Evolutionary conservation across 78 protist genomes (phyloP).

Genomic region (Monosiga brevicollis): DNA sequence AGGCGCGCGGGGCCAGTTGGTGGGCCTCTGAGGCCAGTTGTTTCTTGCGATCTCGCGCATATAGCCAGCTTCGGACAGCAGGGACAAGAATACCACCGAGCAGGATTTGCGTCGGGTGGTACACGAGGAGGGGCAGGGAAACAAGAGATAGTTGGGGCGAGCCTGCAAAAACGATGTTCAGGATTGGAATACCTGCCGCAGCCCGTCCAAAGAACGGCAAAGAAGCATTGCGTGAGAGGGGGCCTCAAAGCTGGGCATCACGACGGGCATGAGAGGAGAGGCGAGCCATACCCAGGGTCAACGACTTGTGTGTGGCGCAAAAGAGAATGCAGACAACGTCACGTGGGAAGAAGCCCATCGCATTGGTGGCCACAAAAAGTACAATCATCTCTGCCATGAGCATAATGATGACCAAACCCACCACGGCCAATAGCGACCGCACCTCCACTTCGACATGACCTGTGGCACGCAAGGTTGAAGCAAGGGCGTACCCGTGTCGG

Average conservation of each 20-base stretch:
- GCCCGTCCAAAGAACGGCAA: too few relatives aligned
- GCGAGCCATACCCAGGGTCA: background rate
- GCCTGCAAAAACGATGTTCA: background rate
- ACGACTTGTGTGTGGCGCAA: slow-evolving; percentile 13
- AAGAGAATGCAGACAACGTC: background rate
- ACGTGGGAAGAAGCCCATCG: background rate
- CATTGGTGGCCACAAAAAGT: background rate
- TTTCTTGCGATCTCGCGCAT: too few relatives aligned
- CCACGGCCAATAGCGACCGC: background rate
- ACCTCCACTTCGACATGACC: background rate
- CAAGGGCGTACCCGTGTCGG: background rate
- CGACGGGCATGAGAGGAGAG: background rate
- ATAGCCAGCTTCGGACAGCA: background rate
- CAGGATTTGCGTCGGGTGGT: slow-evolving; percentile 1
- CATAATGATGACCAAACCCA: background rate
- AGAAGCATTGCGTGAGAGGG: too few relatives aligned
- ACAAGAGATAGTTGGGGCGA: background rate
- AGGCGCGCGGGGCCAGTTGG: too few relatives aligned
- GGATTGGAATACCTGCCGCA: slow-evolving; percentile 8
- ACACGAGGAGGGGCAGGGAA: slow-evolving; percentile 4
- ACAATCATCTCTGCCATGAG: too few relatives aligned
- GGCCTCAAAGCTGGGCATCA: too few relatives aligned
- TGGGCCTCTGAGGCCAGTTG: too few relatives aligned
- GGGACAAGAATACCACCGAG: background rate
- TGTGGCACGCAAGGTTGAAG: background rate